Base-by-base conservation (phyloP, 768 basidiomycete species). In the Tulasnella sp. region DNA sequence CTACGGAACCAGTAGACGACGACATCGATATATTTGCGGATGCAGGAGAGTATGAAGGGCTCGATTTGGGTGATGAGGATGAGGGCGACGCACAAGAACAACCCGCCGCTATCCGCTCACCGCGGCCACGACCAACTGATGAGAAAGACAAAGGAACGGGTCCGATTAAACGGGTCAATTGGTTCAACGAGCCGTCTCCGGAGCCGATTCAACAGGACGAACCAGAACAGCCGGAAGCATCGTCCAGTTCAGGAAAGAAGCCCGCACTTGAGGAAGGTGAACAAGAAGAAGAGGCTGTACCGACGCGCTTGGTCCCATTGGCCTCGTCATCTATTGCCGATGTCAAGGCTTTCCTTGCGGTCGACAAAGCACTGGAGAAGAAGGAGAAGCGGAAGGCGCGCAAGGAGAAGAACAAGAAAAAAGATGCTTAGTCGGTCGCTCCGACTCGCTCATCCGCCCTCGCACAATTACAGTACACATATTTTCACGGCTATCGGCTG, bases 11-110 rank as follows among this genome's bases (percentile, higher is more conserved):
- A 4, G 63, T 74, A 11, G 61, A 63, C n/a, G 82, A 81, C 27
- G 82, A 89, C 54, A 79, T 89, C 43, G 87, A 95, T 67, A 94
- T 96, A 44, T 96, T 96, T 68, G 86, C 82, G 1, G 92, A 75
- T 55, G 88, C 81, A 3, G 91, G 85, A 8, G 88, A 89, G 51
- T 96, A 94, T 67, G 78, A 85, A 53, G 87, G 87, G 1, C 68
- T 86, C 5, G 78, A 80, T 48, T 64, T 80, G 3, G 78, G 72
- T 3, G 81, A 75, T 21, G 80, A 80, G 51, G 78, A 80, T 19
- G 81, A 78, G 8, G 67, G 66, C 21, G 61, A 56, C 17, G 21
- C 24, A 45, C 55, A 50, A n/a, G 34, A 41, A 29, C 13, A 19
- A 44, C 23, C 49, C 63, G 43, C 15, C 21, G 24, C 56, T 58